A percentile compares a stretch with the other conserved stretches of the same genome.
Evolutionary conservation across 2,329 filamentous ascomycete species (phyloP).

Genomic region (Knufia petricola): DNA sequence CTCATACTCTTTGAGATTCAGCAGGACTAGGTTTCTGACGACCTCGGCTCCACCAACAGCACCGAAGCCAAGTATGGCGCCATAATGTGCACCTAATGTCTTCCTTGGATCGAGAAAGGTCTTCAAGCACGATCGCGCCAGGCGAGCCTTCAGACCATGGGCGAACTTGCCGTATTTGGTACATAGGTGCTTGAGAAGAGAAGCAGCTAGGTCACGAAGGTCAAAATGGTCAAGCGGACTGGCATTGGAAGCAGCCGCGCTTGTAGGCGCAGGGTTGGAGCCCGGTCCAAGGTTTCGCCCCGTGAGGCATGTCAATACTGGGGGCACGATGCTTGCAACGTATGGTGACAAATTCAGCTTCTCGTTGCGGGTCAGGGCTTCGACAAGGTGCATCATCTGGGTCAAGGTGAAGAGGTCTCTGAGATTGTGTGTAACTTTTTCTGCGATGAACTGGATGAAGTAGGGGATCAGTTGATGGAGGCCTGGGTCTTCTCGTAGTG

Average conservation of each 20-base stretch:
- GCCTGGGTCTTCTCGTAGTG: constrained; percentile 78
- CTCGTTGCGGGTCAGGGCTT: constrained; percentile 73
- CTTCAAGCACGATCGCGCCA: constrained; percentile 88
- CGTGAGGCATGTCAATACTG: constrained; percentile 84
- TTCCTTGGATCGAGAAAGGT: constrained; percentile 81
- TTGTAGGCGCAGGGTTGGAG: constrained; percentile 22
- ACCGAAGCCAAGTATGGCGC: constrained; percentile 70
- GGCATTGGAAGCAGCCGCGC: constrained; percentile 28
- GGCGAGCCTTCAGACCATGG: constrained; percentile 71
- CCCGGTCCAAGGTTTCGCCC: constrained; percentile 61
- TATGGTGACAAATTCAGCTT: constrained; percentile 66
- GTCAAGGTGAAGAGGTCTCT: constrained; percentile 81
- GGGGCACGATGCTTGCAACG: constrained; percentile 63
- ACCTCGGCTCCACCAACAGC: constrained; percentile 63
- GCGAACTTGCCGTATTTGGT: constrained; percentile 73
- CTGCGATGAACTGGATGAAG: constrained; percentile 89
- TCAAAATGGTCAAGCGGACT: constrained; percentile 56
- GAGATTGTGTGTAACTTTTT: constrained; percentile 81
- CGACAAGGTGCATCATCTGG: constrained; percentile 84
- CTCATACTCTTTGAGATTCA: constrained; percentile 57
- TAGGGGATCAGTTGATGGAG: constrained; percentile 94
- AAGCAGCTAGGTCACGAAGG: constrained; percentile 74
- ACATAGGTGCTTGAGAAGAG: constrained; percentile 68
- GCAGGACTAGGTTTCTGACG: constrained; percentile 54
- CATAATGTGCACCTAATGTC: constrained; percentile 76